Evolutionary conservation across 805 yeast species (phyloP), one percentile per base, ranked within the genome.

Genomic region (Kodamaea sagamina): DNA sequence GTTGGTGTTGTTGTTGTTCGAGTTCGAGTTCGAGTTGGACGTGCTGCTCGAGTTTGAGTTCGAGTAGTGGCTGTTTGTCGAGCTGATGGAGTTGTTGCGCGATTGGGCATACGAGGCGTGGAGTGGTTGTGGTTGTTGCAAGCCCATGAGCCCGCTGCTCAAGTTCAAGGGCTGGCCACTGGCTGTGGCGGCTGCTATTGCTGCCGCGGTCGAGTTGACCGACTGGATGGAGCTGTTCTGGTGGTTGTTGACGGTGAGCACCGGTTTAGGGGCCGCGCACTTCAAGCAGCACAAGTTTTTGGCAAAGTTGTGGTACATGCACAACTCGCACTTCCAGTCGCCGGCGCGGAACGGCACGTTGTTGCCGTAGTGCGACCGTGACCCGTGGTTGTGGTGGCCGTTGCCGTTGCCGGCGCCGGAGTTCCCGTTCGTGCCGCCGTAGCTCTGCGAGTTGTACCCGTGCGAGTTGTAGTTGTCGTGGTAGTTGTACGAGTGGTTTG

Each of bases 321-420:
- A 90, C 18, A 78, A 71, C 43, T 84, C 90, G 69, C 97, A 90
- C 63, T 89, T 89, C 97, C 97, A 90, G 65, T 89, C 97, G 41
- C 97, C 97, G 2, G 97, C 97, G 54, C 97, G 77, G 65, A 90
- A 90, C 22, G 97, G 96, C n/a, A 90, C 95, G 54, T 79, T 75
- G 41, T 65, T 66, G 32, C 68, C 61, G 44, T 58, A 56, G 41
- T 55, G 58, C 6, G 45, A 31, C n/a, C 59, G 42, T 38, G 46
- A 42, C 36, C 46, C 47, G 39, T 50, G 53, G 45, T 38, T 49
- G 37, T 47, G 42, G 42, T 47, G 49, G 40, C 46, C 48, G 36
- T 50, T 50, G 41, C 38, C 48, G 48, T 44, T 51, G 35, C 28
- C 39, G 40, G 45, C 43, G 35, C 48, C 22, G 18, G 46, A 45